Evolutionary conservation across 2,329 filamentous ascomycete genomes (phyloP).

Genomic region (Elsinoe australis): DNA sequence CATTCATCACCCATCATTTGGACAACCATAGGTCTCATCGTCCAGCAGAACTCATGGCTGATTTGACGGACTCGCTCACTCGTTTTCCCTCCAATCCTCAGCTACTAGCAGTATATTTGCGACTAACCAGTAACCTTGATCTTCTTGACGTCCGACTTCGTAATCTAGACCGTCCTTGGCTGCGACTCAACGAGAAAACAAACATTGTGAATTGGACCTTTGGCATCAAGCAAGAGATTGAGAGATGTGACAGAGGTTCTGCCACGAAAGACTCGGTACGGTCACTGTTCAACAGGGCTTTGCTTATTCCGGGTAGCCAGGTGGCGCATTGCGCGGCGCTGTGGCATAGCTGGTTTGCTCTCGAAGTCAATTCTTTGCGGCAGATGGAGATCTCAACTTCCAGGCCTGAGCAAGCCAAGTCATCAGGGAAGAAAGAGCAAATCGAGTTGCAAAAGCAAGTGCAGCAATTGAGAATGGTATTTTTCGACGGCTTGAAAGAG

Average conservation of each 20-base stretch:
- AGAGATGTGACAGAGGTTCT: constrained; percentile 31
- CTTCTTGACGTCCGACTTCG: constrained; percentile 71
- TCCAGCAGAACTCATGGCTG: constrained; percentile 55
- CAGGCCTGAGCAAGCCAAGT: neutral
- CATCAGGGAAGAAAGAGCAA: neutral
- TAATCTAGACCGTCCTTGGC: constrained; percentile 47
- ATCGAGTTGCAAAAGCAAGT: constrained; percentile 3
- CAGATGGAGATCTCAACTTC: neutral
- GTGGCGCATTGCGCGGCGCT: constrained; percentile 27
- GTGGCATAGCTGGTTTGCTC: constrained; percentile 28
- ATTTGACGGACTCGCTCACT: constrained; percentile 53
- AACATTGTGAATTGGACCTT: constrained; percentile 47
- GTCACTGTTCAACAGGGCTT: constrained; percentile 42
- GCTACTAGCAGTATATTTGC: constrained; percentile 65
- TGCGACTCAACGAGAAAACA: constrained; percentile 27
- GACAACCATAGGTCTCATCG: constrained; percentile 57
- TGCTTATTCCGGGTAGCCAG: constrained; percentile 28
- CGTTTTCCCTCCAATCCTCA: constrained; percentile 69
- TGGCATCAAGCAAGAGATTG: constrained; percentile 48
- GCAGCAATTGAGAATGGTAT: constrained; percentile 20
- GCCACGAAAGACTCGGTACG: constrained; percentile 31
- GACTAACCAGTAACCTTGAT: constrained; percentile 56
- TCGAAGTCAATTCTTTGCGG: neutral
- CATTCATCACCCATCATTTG: constrained; percentile 60
- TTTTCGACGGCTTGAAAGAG: constrained; percentile 38